Base-by-base conservation (phyloP, 2,329 filamentous ascomycete species). In the Alternaria metachromatica region DNA sequence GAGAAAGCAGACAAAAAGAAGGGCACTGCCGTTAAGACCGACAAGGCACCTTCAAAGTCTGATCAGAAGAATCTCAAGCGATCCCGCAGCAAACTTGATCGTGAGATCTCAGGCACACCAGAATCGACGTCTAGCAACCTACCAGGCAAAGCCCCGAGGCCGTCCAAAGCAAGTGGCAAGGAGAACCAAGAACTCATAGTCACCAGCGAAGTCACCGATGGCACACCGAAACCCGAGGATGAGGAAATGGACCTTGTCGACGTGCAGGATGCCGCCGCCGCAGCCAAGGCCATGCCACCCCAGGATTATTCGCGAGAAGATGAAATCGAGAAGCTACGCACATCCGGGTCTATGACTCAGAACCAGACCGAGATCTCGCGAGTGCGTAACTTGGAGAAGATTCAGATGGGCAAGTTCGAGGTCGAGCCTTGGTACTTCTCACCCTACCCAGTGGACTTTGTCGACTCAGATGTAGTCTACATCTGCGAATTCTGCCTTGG, bases 371-470 rank as follows among this genome's bases (percentile, higher is more conserved):
- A 99, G 77, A 94, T 99, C 65, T 95, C 95, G 23, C 91, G 96
- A 57, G 97, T 99, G 59, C 91, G 96, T 75, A 99, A 99, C 77
- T 89, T 99, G 69, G 93, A 92, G 58, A 94, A 92, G 70, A 90
- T 99, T 4, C 95, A 98, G 78, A 98, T 99, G 85, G 96, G 96
- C 48, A 89, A 90, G 72, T 91, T 90, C 77, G 93, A 97, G 74
- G 88, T 99, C 46, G 96, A 97, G 78, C 96, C 96, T 0, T 99
- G 96, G 96, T 99, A 99, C 80, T 99, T 99, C 83, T 97, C 94
- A 6, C 96, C 96, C 0, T 99, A 99, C 74, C 96, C 96, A 0
- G 92, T 96, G 76, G 86, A 90, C 3, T 98, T 97, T 78, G 90
- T 91, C 21, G 92, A 96, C 71, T 92, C 91, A 71, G 96, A 99